Conservation (phyloP, 768 basidiomycete genomes). For the Mycena rebaudengoi region DNA sequence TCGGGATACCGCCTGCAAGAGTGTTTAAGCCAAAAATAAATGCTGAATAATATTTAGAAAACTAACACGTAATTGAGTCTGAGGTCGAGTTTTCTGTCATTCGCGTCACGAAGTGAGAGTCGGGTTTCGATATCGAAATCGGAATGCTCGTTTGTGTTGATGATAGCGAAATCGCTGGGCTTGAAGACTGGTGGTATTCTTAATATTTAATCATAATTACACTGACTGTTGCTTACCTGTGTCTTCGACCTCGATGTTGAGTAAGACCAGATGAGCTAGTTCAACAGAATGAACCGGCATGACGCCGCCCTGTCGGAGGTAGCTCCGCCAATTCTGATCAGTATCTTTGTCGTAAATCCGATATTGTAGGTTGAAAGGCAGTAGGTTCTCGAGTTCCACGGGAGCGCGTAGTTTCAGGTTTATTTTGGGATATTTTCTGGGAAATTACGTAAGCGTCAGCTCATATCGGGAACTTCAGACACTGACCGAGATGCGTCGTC, state of each 20-base stretch:
- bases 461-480: neutral
- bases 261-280: conserved; percentile 84
- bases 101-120: conserved; percentile 75
- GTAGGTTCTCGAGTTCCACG: conserved; percentile 92
- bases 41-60: neutral
- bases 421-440: conserved; percentile 86
- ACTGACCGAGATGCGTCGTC: conserved; percentile 62
- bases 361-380: conserved; percentile 95
- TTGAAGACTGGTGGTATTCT: conserved; percentile 70
- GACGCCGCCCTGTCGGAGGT: conserved; percentile 89
- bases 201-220: neutral
- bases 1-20: conserved; percentile 74
- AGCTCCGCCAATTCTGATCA: conserved; percentile 94
- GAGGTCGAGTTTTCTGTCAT: conserved; percentile 80
- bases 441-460: neutral
- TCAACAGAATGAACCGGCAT: conserved; percentile 98
- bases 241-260: conserved; percentile 92
- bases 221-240: conserved; percentile 62
- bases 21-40: neutral
- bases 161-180: conserved; percentile 96
- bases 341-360: conserved; percentile 97
- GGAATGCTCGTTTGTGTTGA: conserved; percentile 91
- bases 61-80: conserved; percentile 91
- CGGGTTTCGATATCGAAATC: conserved; percentile 86
- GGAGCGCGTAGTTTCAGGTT: conserved; percentile 90